These are phyloP conservation scores for Antrodiella citrinella DNA, from an alignment of 768 basidiomycete species.

Conservation along the genomic window DNA sequence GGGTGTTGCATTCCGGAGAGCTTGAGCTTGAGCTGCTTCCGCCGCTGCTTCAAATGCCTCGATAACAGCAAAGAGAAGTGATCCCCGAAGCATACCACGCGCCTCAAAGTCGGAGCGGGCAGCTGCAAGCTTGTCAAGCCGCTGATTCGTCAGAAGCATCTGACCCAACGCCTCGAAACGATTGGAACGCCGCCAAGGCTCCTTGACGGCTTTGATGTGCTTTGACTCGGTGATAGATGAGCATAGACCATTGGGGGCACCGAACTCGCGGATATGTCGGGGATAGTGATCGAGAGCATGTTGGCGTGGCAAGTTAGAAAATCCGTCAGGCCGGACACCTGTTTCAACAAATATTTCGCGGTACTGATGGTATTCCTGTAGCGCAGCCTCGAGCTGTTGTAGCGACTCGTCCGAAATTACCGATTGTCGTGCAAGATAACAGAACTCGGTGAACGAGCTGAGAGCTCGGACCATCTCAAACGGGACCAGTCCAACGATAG, in stretches of 20 bases:
- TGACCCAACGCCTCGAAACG: slow-evolving; percentile 14
- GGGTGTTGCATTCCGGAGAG: neutral
- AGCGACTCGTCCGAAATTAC: slow-evolving; percentile 10
- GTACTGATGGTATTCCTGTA: slow-evolving; percentile 22
- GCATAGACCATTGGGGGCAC: slow-evolving; percentile 19
- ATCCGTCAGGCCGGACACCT: slow-evolving; percentile 7
- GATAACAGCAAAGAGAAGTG: neutral
- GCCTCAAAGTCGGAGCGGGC: neutral
- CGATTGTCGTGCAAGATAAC: slow-evolving; percentile 14
- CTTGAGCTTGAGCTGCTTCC: neutral
- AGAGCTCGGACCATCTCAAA: slow-evolving; percentile 13
- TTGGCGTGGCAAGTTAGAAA: slow-evolving; percentile 12
- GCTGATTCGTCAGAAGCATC: slow-evolving; percentile 11
- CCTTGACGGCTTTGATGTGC: slow-evolving; percentile 21
- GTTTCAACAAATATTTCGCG: slow-evolving; percentile 18
- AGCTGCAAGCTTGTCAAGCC: slow-evolving; percentile 4
- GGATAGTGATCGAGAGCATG: slow-evolving; percentile 14
- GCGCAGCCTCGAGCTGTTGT: slow-evolving; percentile 8
- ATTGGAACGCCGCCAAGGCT: slow-evolving; percentile 18
- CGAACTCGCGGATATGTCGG: slow-evolving; percentile 12
- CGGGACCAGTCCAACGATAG: slow-evolving; percentile 21
- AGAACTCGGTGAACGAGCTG: slow-evolving; percentile 19
- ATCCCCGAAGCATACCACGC: slow-evolving; percentile 1
- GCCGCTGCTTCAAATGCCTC: too few relatives aligned
- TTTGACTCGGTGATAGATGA: slow-evolving; percentile 22